Evolutionary conservation across 2,329 filamentous ascomycete genomes (phyloP), one percentile per base, ranked within the genome.

Genomic region (Pseudocercospora macadamiae): DNA sequence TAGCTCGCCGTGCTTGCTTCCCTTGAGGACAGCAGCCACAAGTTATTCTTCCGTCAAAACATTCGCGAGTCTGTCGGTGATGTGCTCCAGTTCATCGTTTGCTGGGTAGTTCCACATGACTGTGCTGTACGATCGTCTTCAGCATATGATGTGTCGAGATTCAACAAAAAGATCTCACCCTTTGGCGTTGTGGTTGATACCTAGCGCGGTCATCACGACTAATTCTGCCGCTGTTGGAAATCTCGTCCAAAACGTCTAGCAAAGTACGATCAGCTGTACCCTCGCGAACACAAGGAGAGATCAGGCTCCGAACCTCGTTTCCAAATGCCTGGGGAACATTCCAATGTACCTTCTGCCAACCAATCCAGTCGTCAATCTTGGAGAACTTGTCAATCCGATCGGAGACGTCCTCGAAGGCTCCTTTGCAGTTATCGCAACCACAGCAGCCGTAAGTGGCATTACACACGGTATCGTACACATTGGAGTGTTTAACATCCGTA

Each of bases 361-460:
- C 68, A 2, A 80, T 59, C 65, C 76, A 74, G 1, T 63, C 64
- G 54, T 79, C 75, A 53, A 77, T 80, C 7, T 64, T 62, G 4
- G 73, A 67, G 23, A 78, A 75, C 6, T 69, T 66, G 52, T 82
- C 76, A 1, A 81, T 66, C 2, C 80, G 75, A 4, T 66, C 69
- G 0, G 75, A 70, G 18, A 86, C 80, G 65, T 87, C 84, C 16
- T 77, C 73, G 25, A 85, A 76, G 12, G 66, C 67, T 51, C 81
- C 82, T 2, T 70, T 63, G 69, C 85, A 87, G 70, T 83, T 80
- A 68, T 87, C 85, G 70, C 85, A 87, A 12, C 84, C 85, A 72
- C 84, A 86, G 73, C 83, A 81, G 60, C 84, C 84, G 49, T 85
- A 82, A 0, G 84, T 86, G 2, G 72, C 58, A 70, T 86, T 87